Base-by-base conservation (phyloP, 208 protist species). In the Phytomonas francai region DNA sequence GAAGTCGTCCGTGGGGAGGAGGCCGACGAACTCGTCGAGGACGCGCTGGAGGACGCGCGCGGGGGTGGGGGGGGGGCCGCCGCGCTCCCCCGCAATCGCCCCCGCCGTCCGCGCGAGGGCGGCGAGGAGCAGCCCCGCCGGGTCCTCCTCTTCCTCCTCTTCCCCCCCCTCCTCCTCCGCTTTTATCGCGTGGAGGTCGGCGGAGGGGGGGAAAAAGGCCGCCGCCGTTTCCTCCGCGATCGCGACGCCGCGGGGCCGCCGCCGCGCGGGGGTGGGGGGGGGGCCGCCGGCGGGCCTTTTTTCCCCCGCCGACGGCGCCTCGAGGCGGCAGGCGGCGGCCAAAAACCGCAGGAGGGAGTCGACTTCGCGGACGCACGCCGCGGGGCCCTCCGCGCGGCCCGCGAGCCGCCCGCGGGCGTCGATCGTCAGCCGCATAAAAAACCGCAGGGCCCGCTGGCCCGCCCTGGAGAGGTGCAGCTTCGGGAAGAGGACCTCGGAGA, bases 1-100 rank as follows among this genome's bases (percentile, higher is more conserved):
- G 73, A 87, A 89, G 67, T 94, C 84, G 67, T 94, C 88, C 14
- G 80, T 81, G 16, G 88, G 72, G 12, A 90, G 69, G 51, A 90
- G 72, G 12, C 79, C 73, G 25, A 82, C 71, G 59, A 95, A 92
- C 61, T 95, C 81, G 68, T 95, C 89, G 45, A 95, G 69, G 1
- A 90, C 78, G 28, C 82, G 80, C 22, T 79, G 77, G 29, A 95
- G 72, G 14, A 92, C 45, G 45, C 69, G 12, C 14, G 58, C 32
- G 16, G 74, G 75, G 5, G 72, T 68, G 57, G 60, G 69, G n/a
- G 64, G 58, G 14, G 71, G 32, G 5, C 33, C 8, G 33, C 33
- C 33, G 5, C 8, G 3, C 33, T 36, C 56, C 12, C 31, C n/a
- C 65, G 29, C 33, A 27, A 22, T 58, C 25, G 67, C 4, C 27